phyloP scores from a whole-genome alignment of 305 asterid genomes.

The Solanum chacoense region DNA sequence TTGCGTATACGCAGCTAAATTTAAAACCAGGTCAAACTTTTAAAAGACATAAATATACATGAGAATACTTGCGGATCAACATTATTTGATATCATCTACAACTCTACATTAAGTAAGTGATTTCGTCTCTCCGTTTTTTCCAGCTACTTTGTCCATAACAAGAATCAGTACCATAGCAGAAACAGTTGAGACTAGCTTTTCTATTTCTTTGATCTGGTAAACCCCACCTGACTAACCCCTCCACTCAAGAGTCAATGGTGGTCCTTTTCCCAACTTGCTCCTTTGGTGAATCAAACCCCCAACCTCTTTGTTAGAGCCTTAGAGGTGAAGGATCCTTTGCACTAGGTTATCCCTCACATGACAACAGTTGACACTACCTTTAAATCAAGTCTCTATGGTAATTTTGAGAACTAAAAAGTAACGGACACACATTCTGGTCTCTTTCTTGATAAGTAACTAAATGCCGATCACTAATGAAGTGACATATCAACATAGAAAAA shows the following conservation, averaged over 20 bases:
- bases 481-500: neutral
- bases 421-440: neutral
- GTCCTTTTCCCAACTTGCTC: neutral
- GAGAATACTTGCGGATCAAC: neutral
- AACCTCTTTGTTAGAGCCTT: neutral
- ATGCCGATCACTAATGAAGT: neutral
- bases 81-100: neutral
- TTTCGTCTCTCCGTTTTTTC: neutral
- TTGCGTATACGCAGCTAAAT: neutral
- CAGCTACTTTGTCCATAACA: neutral
- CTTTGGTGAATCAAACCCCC: neutral
- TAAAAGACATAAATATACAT: neutral
- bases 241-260: neutral
- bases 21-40: conserved; percentile 1
- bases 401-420: neutral
- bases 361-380: neutral
- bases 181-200: neutral
- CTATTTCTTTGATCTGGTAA: neutral
- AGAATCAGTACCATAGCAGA: neutral
- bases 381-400: neutral
- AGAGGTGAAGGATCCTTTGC: neutral
- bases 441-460: conserved; percentile 5
- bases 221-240: neutral
- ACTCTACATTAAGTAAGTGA: neutral
- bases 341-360: neutral